Percentiles rank a stretch among this genome's conserved stretches.
Evolutionary conservation across 257 asterid genomes (phyloP).

Genomic region (Orobanche coerulescens): DNA sequence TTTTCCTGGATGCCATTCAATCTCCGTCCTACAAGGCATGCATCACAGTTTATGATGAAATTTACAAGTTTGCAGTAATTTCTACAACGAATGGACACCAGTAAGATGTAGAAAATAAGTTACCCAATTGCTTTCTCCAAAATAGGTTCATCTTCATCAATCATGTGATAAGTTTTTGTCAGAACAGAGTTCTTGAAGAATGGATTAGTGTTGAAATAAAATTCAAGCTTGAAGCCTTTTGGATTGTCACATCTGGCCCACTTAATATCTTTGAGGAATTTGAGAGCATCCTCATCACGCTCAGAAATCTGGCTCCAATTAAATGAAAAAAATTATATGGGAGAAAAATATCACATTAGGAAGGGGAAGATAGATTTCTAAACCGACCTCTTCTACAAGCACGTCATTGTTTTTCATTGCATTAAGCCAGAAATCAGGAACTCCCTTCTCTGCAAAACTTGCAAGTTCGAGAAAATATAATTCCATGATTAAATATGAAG

Average conservation of each 20-base stretch:
- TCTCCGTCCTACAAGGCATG: slow-evolving; percentile 49
- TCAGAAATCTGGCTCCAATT: slow-evolving; percentile 46
- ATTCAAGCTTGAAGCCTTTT: slow-evolving; percentile 74
- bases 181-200: slow-evolving; percentile 57
- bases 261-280: slow-evolving; percentile 64
- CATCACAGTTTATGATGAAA: neutral
- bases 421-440: slow-evolving; percentile 75
- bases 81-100: neutral
- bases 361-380: neutral
- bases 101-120: neutral
- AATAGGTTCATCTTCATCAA: slow-evolving; percentile 84
- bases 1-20: slow-evolving; percentile 79
- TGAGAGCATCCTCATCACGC: slow-evolving; percentile 72
- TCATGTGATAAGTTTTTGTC: slow-evolving; percentile 81
- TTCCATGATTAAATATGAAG: neutral
- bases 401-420: slow-evolving; percentile 75
- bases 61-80: neutral
- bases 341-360: neutral
- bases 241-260: slow-evolving; percentile 67
- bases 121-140: slow-evolving; percentile 93
- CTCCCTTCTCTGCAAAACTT: slow-evolving; percentile 50
- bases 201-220: slow-evolving; percentile 52
- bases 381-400: slow-evolving; percentile 62
- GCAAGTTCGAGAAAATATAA: neutral
- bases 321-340: neutral